A percentile compares a stretch with the other conserved stretches of the same genome.
phyloP scores from a whole-genome alignment of 441 rosid species.

The Isatis lusitanica region DNA sequence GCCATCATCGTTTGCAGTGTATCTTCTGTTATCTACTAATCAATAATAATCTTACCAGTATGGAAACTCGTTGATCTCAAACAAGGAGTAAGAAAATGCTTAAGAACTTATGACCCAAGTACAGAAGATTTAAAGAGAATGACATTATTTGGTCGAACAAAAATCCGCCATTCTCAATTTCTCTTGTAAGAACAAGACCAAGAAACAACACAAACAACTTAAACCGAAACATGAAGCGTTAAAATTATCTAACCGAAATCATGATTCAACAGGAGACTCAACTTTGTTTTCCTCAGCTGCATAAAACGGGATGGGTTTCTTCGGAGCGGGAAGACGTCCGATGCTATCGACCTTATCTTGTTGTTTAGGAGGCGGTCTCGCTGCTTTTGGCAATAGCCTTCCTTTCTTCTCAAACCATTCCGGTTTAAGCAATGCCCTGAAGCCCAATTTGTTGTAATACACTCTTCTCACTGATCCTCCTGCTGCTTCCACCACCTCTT shows the following conservation, averaged over 20 bases:
- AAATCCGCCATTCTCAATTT: constrained; percentile 2
- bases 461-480: constrained; percentile 92
- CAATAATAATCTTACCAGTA: no score
- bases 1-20: not conserved
- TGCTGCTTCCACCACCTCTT: constrained; percentile 81
- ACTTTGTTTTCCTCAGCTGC: constrained; percentile 41
- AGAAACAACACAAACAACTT: constrained; percentile 4
- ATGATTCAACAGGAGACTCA: constrained; percentile 41
- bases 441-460: constrained; percentile 85
- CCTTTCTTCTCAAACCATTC: constrained; percentile 99
- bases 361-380: constrained; percentile 91
- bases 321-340: constrained; percentile 90
- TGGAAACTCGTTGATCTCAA: not conserved
- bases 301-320: constrained; percentile 74
- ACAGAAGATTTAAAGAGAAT: not conserved
- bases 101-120: not conserved
- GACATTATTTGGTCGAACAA: constrained; percentile 10
- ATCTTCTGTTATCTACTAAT: not conserved
- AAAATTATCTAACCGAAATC: not conserved
- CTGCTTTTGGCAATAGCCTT: constrained; percentile 78
- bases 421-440: constrained; percentile 79
- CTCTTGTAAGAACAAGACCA: no score
- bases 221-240: not conserved
- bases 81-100: not conserved
- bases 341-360: constrained; percentile 85